phyloP scores from a whole-genome alignment of 1,139 yeast species.

The Lodderomyces theae region DNA sequence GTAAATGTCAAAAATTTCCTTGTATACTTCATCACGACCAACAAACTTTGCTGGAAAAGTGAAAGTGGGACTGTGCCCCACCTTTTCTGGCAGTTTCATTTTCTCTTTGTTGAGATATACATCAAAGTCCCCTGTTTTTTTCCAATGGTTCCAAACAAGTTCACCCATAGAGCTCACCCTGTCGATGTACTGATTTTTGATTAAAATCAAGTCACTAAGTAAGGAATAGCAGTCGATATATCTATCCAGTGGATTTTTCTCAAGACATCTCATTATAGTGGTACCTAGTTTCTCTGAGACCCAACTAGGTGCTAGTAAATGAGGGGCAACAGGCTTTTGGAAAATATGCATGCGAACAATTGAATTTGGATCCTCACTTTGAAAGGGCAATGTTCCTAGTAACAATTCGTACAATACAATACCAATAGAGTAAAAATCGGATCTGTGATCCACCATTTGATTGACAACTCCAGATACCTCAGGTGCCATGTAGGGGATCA shows the following conservation, averaged over 20 bases:
- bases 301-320: conserved; percentile 31
- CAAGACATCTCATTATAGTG: conserved; percentile 43
- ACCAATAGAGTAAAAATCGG: conserved; percentile 54
- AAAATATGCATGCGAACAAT: conserved; percentile 42
- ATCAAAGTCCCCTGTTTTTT: conserved; percentile 8
- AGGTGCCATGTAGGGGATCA: conserved; percentile 52
- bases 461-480: conserved; percentile 46
- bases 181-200: conserved; percentile 22
- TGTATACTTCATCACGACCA: conserved; percentile 36
- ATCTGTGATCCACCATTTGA: conserved; percentile 44
- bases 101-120: conserved; percentile 11
- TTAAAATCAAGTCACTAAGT: conserved; percentile 34
- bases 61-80: conserved; percentile 21
- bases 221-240: conserved; percentile 38
- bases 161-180: conserved; percentile 12
- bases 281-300: conserved; percentile 37
- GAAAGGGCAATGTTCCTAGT: conserved; percentile 47
- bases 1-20: conserved; percentile 24
- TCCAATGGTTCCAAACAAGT: conserved; percentile 13
- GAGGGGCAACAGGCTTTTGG: conserved; percentile 43
- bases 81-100: conserved; percentile 9
- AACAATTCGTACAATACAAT: conserved; percentile 49
- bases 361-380: conserved; percentile 39
- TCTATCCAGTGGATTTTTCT: conserved; percentile 42
- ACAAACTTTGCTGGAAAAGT: conserved; percentile 30